Evolutionary conservation across 2,329 filamentous ascomycete species (phyloP).

Genomic region (Talaromyces sp.): DNA sequence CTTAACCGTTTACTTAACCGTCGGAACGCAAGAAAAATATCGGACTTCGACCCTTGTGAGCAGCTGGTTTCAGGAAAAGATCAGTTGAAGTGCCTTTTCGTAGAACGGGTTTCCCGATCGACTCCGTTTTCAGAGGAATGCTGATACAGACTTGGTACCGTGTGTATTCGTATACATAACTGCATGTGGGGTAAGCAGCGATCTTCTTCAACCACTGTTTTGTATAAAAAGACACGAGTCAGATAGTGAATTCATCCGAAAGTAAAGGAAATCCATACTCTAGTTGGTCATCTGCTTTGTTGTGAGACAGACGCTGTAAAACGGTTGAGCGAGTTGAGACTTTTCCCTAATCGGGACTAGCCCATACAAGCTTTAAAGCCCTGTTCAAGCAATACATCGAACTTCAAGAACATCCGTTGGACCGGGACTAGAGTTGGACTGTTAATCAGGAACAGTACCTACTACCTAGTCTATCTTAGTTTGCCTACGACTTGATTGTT

Average conservation of each 20-base stretch:
- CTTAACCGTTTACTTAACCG: too few relatives aligned
- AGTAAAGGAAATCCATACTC: too few relatives aligned
- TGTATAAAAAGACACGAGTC: not conserved
- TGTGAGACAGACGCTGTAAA: too few relatives aligned
- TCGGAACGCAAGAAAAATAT: not conserved
- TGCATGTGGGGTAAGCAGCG: conserved; percentile 2
- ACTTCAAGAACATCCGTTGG: not conserved
- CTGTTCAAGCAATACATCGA: not conserved
- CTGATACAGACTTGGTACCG: not conserved
- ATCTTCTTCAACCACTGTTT: not conserved
- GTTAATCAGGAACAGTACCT: not conserved
- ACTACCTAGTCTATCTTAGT: too few relatives aligned
- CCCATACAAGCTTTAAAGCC: not conserved
- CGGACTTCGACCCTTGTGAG: not conserved
- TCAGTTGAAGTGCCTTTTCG: too few relatives aligned
- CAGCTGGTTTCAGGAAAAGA: not conserved
- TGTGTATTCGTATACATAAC: too few relatives aligned
- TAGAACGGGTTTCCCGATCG: not conserved
- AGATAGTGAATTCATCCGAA: too few relatives aligned
- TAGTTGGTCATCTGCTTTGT: too few relatives aligned
- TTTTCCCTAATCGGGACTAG: not conserved
- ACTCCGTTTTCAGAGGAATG: not conserved
- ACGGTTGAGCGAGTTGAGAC: not conserved
- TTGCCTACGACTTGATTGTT: not conserved
- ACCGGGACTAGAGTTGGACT: not conserved